Evolutionary conservation across 352 stramenopile species (phyloP), one percentile per base, ranked within the genome.

Genomic region (Aphanomyces invadans): DNA sequence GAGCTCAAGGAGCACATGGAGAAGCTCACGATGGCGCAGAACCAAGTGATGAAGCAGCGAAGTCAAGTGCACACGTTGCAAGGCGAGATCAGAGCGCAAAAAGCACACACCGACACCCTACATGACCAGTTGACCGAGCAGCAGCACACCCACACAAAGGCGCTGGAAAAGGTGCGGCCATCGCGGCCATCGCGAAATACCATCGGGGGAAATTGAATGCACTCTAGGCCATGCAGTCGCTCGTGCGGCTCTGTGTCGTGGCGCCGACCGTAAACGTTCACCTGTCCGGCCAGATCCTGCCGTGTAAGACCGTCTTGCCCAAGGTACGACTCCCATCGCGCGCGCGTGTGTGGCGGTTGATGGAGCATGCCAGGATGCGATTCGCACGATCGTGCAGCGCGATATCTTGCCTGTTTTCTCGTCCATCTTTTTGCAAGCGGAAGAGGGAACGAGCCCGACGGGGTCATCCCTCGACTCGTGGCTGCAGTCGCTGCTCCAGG

Each of bases 201-300:
- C 15, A 42, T 15, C 36, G 36, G 7, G 36, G 36, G 36, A 15
- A 42, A 42, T 42, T 7, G 36, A n/a, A n/a, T 42, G 7, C 7
- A 42, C 36, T 7, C 7, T 67, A 73, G 10, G 69, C 77, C 0
- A 17, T 86, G 19, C 74, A 86, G 15, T 79, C 75, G 0, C 62
- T 76, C 12, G 75, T 93, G 21, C 78, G 85, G 1, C 70, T 93
- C 2, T 93, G 83, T 32, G 78, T 92, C 1, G 81, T 93, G 15
- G 83, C 85, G n/a, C 85, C 83, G 2, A 93, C 83, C 0, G 83
- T 92, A 5, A 92, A 92, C 48, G 83, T 92, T 15, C 81, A 92
- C 55, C 61, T 93, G 36, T 62, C 65, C 23, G 80, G 73, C 19
- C 73, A 78, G 31, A 74, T 69, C 5, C 26, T 70, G 21, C 62